Conservation (phyloP, 2,329 filamentous ascomycete species). For the Verticillium klebahnii region DNA sequence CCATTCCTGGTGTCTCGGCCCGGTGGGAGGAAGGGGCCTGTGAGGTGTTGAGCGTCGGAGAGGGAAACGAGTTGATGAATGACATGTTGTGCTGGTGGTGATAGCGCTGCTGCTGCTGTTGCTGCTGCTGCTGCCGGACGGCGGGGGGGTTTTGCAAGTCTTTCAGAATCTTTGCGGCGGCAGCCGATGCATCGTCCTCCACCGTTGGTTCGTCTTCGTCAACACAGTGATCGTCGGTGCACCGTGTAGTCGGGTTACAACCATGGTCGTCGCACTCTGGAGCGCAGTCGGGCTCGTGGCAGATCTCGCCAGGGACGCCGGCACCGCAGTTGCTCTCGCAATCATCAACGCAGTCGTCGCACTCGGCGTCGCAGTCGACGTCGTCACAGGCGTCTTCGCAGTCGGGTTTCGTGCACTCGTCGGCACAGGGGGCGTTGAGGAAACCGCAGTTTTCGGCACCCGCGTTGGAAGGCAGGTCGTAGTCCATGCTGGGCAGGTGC, state of each 20-base stretch:
- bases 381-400: not conserved
- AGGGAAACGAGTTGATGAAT: no score
- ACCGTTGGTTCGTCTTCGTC: not conserved
- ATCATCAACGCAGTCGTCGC: slow-evolving; percentile 22
- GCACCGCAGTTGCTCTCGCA: slow-evolving; percentile 30
- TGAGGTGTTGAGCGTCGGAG: no score
- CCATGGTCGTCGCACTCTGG: slow-evolving; percentile 34
- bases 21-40: not conserved
- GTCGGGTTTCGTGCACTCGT: not conserved
- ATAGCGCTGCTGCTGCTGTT: not conserved
- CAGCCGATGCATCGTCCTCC: not conserved
- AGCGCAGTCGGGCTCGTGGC: slow-evolving; percentile 28
- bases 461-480: not conserved
- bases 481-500: not conserved
- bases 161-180: not conserved
- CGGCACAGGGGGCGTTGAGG: not conserved
- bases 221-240: slow-evolving; percentile 28
- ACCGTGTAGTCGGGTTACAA: slow-evolving; percentile 29
- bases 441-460: not conserved
- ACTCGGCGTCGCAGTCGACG: slow-evolving; percentile 1
- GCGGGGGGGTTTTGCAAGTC: not conserved
- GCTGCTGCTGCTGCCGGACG: not conserved
- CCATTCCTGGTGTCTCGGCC: not conserved
- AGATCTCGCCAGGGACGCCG: slow-evolving; percentile 25
- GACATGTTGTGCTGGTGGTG: no score